These are phyloP conservation scores for Anthoceros angustus DNA, from an alignment of 225 moss, liverwort and hornwort species.

Conservation along the genomic window DNA sequence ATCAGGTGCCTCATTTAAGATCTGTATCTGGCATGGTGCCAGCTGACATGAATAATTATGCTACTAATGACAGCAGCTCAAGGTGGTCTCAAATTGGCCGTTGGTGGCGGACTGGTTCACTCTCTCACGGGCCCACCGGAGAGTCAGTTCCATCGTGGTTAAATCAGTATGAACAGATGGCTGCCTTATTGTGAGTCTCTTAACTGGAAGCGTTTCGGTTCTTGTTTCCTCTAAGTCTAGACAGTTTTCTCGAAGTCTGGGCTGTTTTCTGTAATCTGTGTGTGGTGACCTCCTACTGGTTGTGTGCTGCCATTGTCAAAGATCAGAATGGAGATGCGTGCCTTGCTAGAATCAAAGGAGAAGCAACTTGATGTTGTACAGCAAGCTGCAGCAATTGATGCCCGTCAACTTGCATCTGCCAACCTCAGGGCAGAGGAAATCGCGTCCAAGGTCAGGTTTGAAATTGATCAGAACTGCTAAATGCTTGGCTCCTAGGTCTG, in stretches of 20 bases:
- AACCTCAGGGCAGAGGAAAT: neutral
- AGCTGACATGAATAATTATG: neutral
- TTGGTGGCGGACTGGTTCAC: neutral
- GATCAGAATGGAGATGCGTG: neutral
- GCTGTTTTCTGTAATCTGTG: neutral
- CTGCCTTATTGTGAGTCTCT: neutral
- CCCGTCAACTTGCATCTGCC: neutral
- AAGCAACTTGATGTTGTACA: neutral
- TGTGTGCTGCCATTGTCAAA: neutral
- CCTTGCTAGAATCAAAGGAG: neutral
- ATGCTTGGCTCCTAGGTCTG: neutral
- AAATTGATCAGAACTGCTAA: neutral
- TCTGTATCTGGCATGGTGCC: neutral
- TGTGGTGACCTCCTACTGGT: neutral
- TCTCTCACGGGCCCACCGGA: neutral
- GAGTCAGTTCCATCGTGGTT: neutral
- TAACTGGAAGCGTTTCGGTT: neutral
- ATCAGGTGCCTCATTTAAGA: neutral
- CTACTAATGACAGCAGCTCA: neutral
- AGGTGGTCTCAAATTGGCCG: neutral
- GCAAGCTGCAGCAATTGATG: neutral
- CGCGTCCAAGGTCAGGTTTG: neutral
- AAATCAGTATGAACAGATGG: neutral
- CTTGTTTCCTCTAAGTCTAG: neutral
- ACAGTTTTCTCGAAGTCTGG: neutral